Conservation (phyloP, 1,284 basidiomycete genomes). For the Austroboletus niveus region DNA sequence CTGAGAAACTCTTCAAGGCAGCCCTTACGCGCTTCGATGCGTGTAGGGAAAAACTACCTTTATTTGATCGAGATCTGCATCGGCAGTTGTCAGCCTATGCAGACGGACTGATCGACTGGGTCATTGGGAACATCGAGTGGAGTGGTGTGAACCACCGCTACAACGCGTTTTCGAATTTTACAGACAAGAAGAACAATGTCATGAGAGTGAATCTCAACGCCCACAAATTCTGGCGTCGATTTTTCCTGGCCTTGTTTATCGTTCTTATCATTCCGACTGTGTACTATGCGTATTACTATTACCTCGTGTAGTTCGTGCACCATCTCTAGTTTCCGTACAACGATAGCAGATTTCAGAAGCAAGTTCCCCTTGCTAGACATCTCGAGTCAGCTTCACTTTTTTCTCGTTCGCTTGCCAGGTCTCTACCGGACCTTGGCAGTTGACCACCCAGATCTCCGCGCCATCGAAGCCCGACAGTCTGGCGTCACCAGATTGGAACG, state of each 20-base stretch:
- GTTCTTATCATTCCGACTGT: conserved; percentile 9
- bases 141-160: conserved; percentile 29
- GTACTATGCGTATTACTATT: background rate
- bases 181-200: conserved; percentile 23
- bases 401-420: conserved; percentile 52
- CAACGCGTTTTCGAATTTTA: conserved; percentile 21
- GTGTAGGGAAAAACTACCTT: conserved; percentile 22
- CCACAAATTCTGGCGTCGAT: conserved; percentile 1
- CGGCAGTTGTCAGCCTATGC: conserved; percentile 20
- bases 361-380: background rate
- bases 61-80: conserved; percentile 15
- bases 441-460: conserved; percentile 59
- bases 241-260: conserved; percentile 7
- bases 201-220: conserved; percentile 17
- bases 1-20: conserved; percentile 12
- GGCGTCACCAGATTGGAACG: conserved; percentile 33
- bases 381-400: conserved; percentile 31
- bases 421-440: conserved; percentile 62
- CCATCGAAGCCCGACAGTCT: conserved; percentile 47
- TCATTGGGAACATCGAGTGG: conserved; percentile 29
- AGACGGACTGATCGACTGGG: conserved; percentile 30
- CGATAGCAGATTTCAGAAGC: too few species aligned
- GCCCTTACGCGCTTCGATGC: conserved; percentile 23
- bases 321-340: background rate
- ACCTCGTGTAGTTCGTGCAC: background rate